phyloP scores from a whole-genome alignment of 345 rosid genomes.

The Reutealis trisperma region DNA sequence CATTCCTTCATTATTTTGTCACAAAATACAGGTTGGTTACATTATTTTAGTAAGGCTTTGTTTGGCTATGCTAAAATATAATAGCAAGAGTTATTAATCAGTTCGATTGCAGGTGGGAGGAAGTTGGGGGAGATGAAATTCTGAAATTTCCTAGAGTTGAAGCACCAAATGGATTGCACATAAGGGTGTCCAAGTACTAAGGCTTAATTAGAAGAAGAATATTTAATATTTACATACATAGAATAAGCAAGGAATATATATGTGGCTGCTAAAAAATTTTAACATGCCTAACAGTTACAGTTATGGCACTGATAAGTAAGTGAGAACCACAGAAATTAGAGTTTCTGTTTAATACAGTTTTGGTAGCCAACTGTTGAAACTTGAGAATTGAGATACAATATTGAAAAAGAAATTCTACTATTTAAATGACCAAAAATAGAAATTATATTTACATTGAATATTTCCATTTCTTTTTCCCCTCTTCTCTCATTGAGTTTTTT shows the following conservation, averaged over 20 bases:
- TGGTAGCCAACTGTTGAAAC: not conserved
- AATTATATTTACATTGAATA: not conserved
- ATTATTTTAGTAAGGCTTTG: not conserved
- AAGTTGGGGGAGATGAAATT: conserved; percentile 8
- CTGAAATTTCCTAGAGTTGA: conserved; percentile 28
- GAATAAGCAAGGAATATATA: not conserved
- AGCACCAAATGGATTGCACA: conserved; percentile 24
- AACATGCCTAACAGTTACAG: not conserved
- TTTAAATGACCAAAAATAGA: not conserved
- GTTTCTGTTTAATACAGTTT: not conserved
- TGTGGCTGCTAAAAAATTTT: not conserved
- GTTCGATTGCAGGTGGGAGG: conserved; percentile 19
- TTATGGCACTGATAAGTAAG: not conserved
- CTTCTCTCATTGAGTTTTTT: not conserved
- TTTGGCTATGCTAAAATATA: not conserved
- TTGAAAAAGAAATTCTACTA: not conserved
- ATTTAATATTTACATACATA: too few species aligned
- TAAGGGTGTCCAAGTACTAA: conserved; percentile 16
- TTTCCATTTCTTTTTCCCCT: not conserved
- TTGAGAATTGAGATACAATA: too few species aligned
- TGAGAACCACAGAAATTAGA: not conserved
- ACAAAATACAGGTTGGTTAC: conserved; percentile 37
- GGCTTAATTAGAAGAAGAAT: too few species aligned
- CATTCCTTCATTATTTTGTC: conserved; percentile 43
- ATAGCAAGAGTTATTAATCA: too few species aligned